These are phyloP conservation scores for Arthonia radiata DNA, from an alignment of 495 filamentous ascomycete species.

Conservation along the genomic window DNA sequence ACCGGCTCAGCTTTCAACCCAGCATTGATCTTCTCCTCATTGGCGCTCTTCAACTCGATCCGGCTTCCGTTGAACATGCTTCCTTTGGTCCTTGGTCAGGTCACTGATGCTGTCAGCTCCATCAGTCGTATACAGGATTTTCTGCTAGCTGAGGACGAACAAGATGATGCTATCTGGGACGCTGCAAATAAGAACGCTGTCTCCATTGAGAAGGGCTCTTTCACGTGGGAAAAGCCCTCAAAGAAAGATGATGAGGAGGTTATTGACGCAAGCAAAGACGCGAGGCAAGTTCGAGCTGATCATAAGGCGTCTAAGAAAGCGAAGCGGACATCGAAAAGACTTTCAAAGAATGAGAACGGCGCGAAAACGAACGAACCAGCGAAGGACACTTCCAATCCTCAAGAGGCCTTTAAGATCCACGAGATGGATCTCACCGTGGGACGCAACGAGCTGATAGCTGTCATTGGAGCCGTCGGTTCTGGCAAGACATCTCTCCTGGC, in stretches of 20 bases:
- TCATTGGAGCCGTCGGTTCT: constrained; percentile 77
- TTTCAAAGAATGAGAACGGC: constrained; percentile 15
- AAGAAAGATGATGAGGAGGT: constrained; percentile 25
- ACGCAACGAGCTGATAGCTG: constrained; percentile 62
- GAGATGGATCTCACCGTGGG: constrained; percentile 51
- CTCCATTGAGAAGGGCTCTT: constrained; percentile 45
- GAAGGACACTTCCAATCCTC: too few species aligned
- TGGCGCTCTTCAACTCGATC: constrained; percentile 78
- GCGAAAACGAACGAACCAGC: too few species aligned
- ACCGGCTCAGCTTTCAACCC: constrained; percentile 45
- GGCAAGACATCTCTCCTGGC: constrained; percentile 83
- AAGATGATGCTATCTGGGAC: constrained; percentile 44
- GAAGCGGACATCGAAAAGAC: constrained; percentile 9
- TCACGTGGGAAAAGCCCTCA: constrained; percentile 73
- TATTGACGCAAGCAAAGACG: constrained; percentile 10
- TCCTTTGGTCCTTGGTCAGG: constrained; percentile 66
- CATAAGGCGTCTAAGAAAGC: constrained; percentile 11
- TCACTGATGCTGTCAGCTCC: constrained; percentile 71
- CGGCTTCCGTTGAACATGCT: constrained; percentile 74
- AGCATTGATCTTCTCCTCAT: constrained; percentile 68
- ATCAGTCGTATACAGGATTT: constrained; percentile 69
- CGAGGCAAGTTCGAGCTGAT: constrained; percentile 10
- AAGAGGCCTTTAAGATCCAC: constrained; percentile 61
- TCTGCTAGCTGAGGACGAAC: constrained; percentile 57
- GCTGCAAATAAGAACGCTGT: constrained; percentile 39